A percentile compares a stretch with the other conserved stretches of the same genome.
These are phyloP conservation scores for Cubamyces sp. DNA, from an alignment of 768 basidiomycete genomes.

Conservation along the genomic window DNA sequence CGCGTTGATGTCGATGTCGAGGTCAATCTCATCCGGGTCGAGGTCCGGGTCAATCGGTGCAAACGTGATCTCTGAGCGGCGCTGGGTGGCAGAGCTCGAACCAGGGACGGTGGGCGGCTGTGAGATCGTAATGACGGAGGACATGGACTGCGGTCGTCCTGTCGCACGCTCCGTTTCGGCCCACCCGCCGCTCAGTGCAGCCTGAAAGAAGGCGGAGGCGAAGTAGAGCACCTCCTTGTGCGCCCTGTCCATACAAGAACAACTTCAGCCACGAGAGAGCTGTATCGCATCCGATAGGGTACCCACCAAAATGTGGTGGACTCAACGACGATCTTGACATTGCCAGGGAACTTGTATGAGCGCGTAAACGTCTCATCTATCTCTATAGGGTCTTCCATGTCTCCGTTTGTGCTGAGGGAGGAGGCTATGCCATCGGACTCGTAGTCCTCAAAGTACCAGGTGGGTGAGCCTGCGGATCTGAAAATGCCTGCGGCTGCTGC, in stretches of 20 bases:
- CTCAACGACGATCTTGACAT: constrained; percentile 90
- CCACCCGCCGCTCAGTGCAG: constrained; percentile 89
- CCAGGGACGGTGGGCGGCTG: constrained; percentile 68
- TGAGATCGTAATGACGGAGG: constrained; percentile 83
- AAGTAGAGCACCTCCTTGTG: constrained; percentile 92
- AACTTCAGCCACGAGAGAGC: neutral
- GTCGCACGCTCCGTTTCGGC: constrained; percentile 65
- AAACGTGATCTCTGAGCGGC: constrained; percentile 61
- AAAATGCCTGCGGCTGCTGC: constrained; percentile 87
- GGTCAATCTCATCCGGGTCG: constrained; percentile 50
- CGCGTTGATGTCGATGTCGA: constrained; percentile 43
- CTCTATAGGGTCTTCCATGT: constrained; percentile 70
- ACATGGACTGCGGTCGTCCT: constrained; percentile 76
- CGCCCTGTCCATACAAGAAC: constrained; percentile 53
- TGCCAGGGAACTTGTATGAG: constrained; percentile 72
- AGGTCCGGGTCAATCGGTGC: constrained; percentile 57
- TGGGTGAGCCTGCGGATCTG: constrained; percentile 77
- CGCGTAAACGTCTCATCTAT: constrained; percentile 80
- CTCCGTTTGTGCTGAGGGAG: constrained; percentile 67
- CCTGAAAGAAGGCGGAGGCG: constrained; percentile 95
- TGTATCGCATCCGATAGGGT: neutral
- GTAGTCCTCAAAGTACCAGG: constrained; percentile 78
- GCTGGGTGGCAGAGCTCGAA: constrained; percentile 44
- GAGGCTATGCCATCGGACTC: constrained; percentile 71
- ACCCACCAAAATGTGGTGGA: constrained; percentile 89